Conservation (phyloP, 2,329 filamentous ascomycete species). For the Xylariomycetidae sp. region DNA sequence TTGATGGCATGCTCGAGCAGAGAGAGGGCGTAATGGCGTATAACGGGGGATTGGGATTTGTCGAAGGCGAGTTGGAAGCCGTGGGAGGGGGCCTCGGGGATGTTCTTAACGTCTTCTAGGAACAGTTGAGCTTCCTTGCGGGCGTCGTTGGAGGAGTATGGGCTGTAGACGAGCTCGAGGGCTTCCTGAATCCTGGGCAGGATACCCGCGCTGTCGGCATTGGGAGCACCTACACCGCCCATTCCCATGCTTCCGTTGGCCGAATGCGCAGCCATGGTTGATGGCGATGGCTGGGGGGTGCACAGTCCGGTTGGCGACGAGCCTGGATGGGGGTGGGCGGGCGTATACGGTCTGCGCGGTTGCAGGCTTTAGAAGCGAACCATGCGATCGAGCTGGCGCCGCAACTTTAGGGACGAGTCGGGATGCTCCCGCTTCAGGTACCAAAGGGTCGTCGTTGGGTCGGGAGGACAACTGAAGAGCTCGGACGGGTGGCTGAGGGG, state of each 20-base stretch:
- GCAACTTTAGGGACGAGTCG: too few species aligned
- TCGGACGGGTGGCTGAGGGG: too few species aligned
- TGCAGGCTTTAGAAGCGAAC: constrained; percentile 22
- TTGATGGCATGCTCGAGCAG: constrained; percentile 85
- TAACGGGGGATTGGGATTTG: constrained; percentile 66
- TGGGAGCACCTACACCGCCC: constrained; percentile 27
- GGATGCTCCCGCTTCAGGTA: too few species aligned
- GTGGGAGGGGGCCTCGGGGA: constrained; percentile 72
- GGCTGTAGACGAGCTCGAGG: constrained; percentile 79
- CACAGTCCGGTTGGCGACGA: constrained; percentile 17
- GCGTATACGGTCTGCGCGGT: constrained; percentile 17
- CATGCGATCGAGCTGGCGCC: too few species aligned
- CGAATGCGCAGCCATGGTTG: constrained; percentile 20
- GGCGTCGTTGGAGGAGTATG: constrained; percentile 71
- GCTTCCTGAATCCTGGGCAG: constrained; percentile 73
- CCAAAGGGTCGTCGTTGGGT: too few species aligned
- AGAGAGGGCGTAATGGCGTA: constrained; percentile 90
- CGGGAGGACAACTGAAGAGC: too few species aligned
- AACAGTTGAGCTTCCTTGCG: constrained; percentile 79
- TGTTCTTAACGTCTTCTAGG: constrained; percentile 78
- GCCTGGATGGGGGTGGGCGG: constrained; percentile 20
- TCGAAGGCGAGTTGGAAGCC: constrained; percentile 79
- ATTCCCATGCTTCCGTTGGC: constrained; percentile 23
- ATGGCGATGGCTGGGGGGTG: constrained; percentile 6
- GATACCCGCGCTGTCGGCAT: constrained; percentile 35